Base-by-base conservation (phyloP, 2,329 filamentous ascomycete species). In the Fusarium torulosum region DNA sequence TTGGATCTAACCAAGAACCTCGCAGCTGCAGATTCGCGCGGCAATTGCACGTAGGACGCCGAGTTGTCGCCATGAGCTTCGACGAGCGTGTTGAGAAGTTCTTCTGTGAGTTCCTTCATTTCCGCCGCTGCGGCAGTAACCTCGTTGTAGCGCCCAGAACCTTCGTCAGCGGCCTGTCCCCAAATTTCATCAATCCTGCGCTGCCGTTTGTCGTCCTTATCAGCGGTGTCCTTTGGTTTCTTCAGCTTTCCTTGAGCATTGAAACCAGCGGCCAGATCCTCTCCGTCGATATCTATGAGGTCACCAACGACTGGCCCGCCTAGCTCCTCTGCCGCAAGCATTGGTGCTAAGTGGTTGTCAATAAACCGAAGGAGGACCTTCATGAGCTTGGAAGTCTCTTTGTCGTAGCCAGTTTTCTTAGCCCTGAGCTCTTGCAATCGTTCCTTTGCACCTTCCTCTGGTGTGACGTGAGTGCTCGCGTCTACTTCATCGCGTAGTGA, bases 261-360 rank as follows among this genome's bases (percentile, higher is more conserved):
- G 75, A 90, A 90, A 2, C 87, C 88, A 10, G 83, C 85, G 7
- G 82, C 84, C 7, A 90, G 78, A 66, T 85, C 86, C 43, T 90
- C 85, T 10, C 85, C 71, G 81, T 89, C 79, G 21, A 91, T 73
- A 76, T 91, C 88, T 74, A 91, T 83, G 70, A 90, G 82, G 68
- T 93, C 90, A 5, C 93, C 92, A 1, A 94, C 92, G 13, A 94
- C 90, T 0, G 93, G 93, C 0, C 93, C 93, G 9, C 93, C 93
- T 2, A 94, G 83, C 73, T 94, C 91, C 79, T 96, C 93, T 1
- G 92, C 91, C 8, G 92, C 93, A 42, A 97, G 82, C 88, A 95
- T 91, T 4, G 86, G 79, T 2, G 91, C 91, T 2, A 97, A 83
- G 40, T 88, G 85, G 42, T 87, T 81, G 63, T 92, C 87, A 58